Base-by-base conservation (phyloP, 2,329 filamentous ascomycete genomes). In the Chaetomium globosum region DNA sequence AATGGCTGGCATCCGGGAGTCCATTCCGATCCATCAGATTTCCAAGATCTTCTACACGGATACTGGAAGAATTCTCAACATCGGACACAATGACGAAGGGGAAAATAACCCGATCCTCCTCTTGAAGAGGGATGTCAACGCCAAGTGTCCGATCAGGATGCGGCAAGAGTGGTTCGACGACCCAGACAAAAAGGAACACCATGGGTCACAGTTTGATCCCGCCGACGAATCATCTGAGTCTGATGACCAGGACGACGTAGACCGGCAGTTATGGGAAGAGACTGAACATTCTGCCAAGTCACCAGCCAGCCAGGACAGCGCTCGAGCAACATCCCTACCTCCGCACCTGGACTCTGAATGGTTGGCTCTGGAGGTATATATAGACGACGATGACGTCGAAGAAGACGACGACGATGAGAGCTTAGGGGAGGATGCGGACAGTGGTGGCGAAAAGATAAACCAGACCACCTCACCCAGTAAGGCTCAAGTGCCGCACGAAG, bases 41-140 rank as follows among this genome's bases (percentile, higher is more conserved):
- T 91, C 92, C 6, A 97, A 96, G 74, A 92, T 97, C 36, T 96
- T 97, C 77, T 97, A 97, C 73, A 92, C 93, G 0, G 91, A 96
- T 70, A 96, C 92, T 0, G 93, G 93, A 21, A 91, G 91, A 71
- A 91, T 97, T 10, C 81, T 97, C 30, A 96, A 96, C 67, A 93
- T 97, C 63, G 80, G 81, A 60, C 63, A 56, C 19, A 78, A 77
- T 26, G 77, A 77, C 9, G 88, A 88, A 16, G 88, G 89, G 70
- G 84, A 84, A 2, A 92, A 89, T 72, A 91, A 87, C 65, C 90
- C 91, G 0, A 86, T 94, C 0, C 79, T 95, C 1, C 77, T 95
- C 0, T 75, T 95, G 51, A 93, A 93, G 75, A 81, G 91, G 69
- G 90, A 94, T 70, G 69, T 85, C 5, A 82, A 87, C 65, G 87